Percentiles rank a stretch among this genome's conserved stretches.
phyloP scores from a whole-genome alignment of 257 asterid genomes.

The Gentiana straminea region DNA sequence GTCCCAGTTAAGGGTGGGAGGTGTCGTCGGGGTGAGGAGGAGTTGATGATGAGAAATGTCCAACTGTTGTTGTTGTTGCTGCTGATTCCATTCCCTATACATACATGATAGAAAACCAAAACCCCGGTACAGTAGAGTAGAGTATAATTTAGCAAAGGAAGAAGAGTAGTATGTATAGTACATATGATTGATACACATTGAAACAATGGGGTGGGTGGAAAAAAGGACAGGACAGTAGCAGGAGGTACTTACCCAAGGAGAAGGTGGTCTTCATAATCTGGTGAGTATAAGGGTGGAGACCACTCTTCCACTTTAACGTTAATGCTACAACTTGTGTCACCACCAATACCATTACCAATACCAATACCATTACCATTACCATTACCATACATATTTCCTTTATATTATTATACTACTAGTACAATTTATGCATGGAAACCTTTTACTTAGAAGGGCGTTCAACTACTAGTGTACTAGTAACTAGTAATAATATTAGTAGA shows the following conservation, averaged over 20 bases:
- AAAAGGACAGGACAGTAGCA: background rate
- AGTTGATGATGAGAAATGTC: background rate
- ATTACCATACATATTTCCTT: slow-evolving; percentile 18
- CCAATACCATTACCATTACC: too few species aligned
- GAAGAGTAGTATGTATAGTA: background rate
- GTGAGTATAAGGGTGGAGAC: background rate
- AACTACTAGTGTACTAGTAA: slow-evolving; percentile 25
- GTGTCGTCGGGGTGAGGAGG: slow-evolving; percentile 15
- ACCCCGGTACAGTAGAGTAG: background rate
- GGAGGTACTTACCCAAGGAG: background rate
- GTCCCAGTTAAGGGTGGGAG: slow-evolving; percentile 8
- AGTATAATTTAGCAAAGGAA: background rate
- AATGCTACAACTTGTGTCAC: too few species aligned
- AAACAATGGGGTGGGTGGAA: background rate
- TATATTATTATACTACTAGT: slow-evolving; percentile 20
- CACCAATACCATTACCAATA: background rate
- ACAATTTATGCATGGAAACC: slow-evolving; percentile 18
- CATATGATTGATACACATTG: background rate
- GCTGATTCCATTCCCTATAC: slow-evolving; percentile 39
- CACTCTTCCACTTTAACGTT: too few species aligned
- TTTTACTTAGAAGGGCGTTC: slow-evolving; percentile 14
- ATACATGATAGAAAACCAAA: background rate
- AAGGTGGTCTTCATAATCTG: background rate
- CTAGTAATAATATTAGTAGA: background rate
- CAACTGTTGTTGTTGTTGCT: background rate